These are phyloP conservation scores for Anethum foeniculum DNA, from an alignment of 140 eudicot species.

Conservation along the genomic window DNA sequence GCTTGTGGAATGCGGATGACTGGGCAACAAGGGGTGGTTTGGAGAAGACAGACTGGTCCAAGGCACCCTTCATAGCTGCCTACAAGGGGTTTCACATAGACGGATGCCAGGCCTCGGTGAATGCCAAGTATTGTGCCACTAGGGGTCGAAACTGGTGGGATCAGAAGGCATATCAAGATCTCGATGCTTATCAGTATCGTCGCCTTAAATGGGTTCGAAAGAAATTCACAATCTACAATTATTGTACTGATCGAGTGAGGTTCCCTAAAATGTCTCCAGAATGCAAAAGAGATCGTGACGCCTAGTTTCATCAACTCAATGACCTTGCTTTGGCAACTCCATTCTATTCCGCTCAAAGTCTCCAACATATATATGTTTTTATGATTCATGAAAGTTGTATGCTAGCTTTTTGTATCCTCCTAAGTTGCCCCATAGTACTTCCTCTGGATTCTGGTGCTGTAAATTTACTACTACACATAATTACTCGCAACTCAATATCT, in stretches of 20 bases:
- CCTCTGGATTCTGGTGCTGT: not conserved
- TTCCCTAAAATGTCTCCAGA: conserved; percentile 49
- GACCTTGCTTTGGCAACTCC: not conserved
- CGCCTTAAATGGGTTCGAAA: conserved; percentile 51
- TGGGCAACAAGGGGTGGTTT: conserved; percentile 70
- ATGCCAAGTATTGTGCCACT: conserved; percentile 47
- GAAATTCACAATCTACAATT: conserved; percentile 52
- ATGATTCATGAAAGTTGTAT: not conserved
- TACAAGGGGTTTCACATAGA: conserved; percentile 60
- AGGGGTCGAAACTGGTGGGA: conserved; percentile 66
- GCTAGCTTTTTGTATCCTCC: not conserved
- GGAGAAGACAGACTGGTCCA: conserved; percentile 71
- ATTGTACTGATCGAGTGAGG: conserved; percentile 46
- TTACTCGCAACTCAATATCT: not conserved
- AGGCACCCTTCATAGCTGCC: conserved; percentile 52
- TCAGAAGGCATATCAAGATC: conserved; percentile 48
- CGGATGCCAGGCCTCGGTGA: conserved; percentile 52
- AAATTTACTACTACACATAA: not conserved
- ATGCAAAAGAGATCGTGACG: conserved; percentile 48
- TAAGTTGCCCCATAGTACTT: not conserved
- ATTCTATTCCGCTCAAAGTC: not conserved
- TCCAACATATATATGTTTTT: not conserved
- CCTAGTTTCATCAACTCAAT: not conserved
- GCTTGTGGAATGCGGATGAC: conserved; percentile 46
- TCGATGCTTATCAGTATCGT: conserved; percentile 43